Conservation (phyloP, 2,329 filamentous ascomycete genomes). For the Beauveria brongniartii region DNA sequence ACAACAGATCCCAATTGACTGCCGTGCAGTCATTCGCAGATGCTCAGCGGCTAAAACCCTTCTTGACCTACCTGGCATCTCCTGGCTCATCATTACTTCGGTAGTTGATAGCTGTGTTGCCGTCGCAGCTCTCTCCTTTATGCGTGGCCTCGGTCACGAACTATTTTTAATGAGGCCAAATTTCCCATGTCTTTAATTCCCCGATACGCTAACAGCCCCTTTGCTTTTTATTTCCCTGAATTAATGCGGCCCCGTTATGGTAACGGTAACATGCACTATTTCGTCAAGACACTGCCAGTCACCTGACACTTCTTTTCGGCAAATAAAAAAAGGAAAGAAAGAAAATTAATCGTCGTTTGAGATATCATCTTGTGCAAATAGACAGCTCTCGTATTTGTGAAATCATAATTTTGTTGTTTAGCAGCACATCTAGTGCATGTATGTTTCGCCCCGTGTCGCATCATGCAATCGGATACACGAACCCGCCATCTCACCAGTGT, state of each 20-base stretch:
- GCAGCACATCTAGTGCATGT: background rate
- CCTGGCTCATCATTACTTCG: background rate
- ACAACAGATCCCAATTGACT: background rate
- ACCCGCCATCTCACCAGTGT: too few relatives aligned
- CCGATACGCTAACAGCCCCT: background rate
- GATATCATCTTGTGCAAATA: background rate
- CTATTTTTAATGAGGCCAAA: background rate
- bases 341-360: background rate
- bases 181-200: constrained; percentile 8
- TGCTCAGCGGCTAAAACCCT: background rate
- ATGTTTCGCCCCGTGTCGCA: constrained; percentile 6
- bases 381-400: background rate
- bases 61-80: background rate
- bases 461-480: constrained; percentile 3
- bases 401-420: background rate
- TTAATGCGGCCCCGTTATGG: background rate
- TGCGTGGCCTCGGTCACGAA: too few relatives aligned
- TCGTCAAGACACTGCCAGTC: background rate
- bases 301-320: background rate
- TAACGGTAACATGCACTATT: background rate
- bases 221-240: background rate
- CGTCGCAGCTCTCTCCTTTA: background rate
- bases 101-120: background rate
- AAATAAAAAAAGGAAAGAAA: background rate
- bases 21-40: background rate